Evolutionary conservation across 2,329 filamentous ascomycete genomes (phyloP), one percentile per base, ranked within the genome.

Genomic region (Colletotrichum truncatum): DNA sequence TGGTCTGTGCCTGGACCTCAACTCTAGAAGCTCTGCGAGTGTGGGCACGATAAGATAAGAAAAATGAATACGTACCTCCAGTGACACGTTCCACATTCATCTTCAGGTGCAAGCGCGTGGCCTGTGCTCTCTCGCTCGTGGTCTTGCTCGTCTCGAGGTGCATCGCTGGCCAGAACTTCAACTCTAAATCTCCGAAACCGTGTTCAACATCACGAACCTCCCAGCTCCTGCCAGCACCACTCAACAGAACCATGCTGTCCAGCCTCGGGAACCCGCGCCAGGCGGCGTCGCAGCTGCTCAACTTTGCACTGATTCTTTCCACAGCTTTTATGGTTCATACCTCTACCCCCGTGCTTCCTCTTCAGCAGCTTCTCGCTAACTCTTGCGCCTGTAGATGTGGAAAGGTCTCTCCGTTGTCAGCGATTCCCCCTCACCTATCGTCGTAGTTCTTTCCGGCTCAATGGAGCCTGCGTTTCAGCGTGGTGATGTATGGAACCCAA

Each of bases 231-330:
- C 45, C 30, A n/a, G n/a, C 43, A 36, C 16, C 60, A 39, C 28
- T 28, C n/a, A 6, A 57, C 43, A 28, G 56, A 73, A 81, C 58
- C 64, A 94, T 94, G 92, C 74, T 95, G 69, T 88, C 89, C 45
- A 81, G 84, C 69, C 83, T 97, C 69, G 81, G 84, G 65, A 94
- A 93, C 78, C 91, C 93, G 70, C 91, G 94, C 78, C 93, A 97
- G 77, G 86, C 92, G 58, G 89, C 93, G 72, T 85, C 89, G 51
- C 93, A 97, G 84, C 79, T 95, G 70, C 88, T 97, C 75, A 97
- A 97, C 81, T 97, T 98, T 78, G 93, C 90, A 61, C 88, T 98
- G 68, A 93, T 97, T 67, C 87, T 97, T 53, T 94, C 91, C 9
- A 96, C 93, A 2, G 94, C 94, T 1, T 97, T 97, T 76, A 97